Base-by-base conservation (phyloP, 495 filamentous ascomycete genomes). In the Podospora anserina region DNA sequence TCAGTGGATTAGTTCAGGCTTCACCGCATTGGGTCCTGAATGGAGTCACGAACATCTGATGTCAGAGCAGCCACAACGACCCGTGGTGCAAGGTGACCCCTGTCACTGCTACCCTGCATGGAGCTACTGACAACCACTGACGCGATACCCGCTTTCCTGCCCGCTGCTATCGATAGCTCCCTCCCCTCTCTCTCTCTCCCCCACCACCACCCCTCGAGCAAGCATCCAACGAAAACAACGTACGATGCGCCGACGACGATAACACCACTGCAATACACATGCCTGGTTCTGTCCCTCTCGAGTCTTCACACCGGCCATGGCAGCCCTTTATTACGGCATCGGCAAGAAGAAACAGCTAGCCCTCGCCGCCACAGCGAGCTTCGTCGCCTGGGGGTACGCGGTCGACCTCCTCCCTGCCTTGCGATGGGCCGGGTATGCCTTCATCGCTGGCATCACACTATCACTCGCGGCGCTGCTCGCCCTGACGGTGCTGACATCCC, bases 351-450 rank as follows among this genome's bases (percentile, higher is more conserved):
- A 82, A 7, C 30, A 32, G 30, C 30, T 93, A 74, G 82, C 88
- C 75, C 73, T 93, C 72, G 87, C 90, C 72, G 86, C 85, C 74
- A 78, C 91, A 71, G 87, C 84, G 76, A 85, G 78, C 70, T 96
- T 96, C 78, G 84, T 97, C 72, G 87, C 92, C 70, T 97, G 93
- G 93, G 92, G 91, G 23, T 88, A 91, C 75, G 85, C 88, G 39
- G 88, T 92, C 68, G 86, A 88, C 80, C 95, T 91, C 90, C 80
- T 91, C 74, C 93, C 94, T 11, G 72, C 86, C 49, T 83, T 96
- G 55, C 91, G 92, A 76, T 96, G 88, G 83, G 83, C 90, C 28
- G 91, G 89, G 72, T 91, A 92, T 75, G 92, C 92, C 63, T 90
- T 96, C 76, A 78, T 88, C 66, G 93, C 93, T 70, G 78, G 83